Base-by-base conservation (phyloP, 805 yeast genomes). In the Pichia kluyveri region DNA sequence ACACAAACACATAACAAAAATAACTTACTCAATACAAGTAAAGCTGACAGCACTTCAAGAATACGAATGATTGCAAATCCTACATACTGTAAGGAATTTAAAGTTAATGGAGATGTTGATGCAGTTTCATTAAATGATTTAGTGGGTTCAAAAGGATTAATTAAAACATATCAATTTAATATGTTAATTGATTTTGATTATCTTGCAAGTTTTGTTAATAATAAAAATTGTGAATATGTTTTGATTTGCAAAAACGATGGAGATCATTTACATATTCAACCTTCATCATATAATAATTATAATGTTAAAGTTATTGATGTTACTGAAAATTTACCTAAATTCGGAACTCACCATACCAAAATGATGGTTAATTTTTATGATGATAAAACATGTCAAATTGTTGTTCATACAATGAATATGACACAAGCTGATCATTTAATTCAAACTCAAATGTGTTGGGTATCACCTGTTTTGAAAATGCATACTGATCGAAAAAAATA, bases 361-460 rank as follows among this genome's bases (percentile, higher is more conserved):
- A 65, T 83, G 74, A 78, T 83, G 70, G 64, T 83, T 14, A 82
- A 82, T 56, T 65, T 73, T 49, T 79, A 69, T 55, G 58, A 58
- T 2, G 76, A 76, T 51, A 66, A 65, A 17, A 61, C 72, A 0
- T 60, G 72, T 32, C 80, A 76, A 56, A 60, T 83, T 0, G 77
- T 76, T 23, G 65, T 83, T 26, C 76, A 82, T 60, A 77, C 87
- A 1, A 72, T 76, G 59, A 83, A 83, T 60, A 58, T 82, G 46
- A 78, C 82, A 0, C 60, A 61, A 36, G 57, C 72, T 0, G 90
- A 83, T 60, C 72, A 78, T 44, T 65, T 66, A 6, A 70, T 72
- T 1, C 77, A 83, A 48, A 82, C 84, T 8, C 88, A 83, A 56
- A 79, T 80, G 70, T 65, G 75, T 32, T 83, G 89, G 89, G 61